A percentile compares a stretch with the other conserved stretches of the same genome.
Evolutionary conservation across 2,329 filamentous ascomycete genomes (phyloP).

Genomic region (Fusarium dlaminii): DNA sequence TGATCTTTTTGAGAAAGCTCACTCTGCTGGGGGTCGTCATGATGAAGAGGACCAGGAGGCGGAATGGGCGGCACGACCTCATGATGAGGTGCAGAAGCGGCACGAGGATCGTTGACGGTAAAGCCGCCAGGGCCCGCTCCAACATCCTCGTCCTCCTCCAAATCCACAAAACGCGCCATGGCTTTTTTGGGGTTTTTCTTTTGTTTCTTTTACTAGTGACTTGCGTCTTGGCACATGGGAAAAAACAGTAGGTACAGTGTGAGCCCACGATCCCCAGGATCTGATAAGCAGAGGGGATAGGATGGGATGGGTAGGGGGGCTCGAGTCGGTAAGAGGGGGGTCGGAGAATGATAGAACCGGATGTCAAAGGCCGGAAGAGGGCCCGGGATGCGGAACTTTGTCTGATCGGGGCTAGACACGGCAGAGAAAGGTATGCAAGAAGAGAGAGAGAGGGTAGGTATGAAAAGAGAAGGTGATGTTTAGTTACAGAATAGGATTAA

Average conservation of each 20-base stretch:
- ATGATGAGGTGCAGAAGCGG: conserved; percentile 36
- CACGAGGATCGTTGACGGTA: conserved; percentile 28
- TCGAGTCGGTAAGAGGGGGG: not conserved
- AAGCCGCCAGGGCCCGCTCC: conserved; percentile 29
- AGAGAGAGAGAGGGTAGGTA: not conserved
- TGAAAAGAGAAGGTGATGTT: conserved; percentile 21
- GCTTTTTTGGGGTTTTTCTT: conserved; percentile 12
- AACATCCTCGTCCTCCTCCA: conserved; percentile 41
- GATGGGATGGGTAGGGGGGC: conserved; percentile 9
- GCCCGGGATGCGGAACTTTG: conserved; percentile 28
- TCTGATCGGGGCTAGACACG: conserved; percentile 23
- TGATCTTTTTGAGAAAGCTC: conserved; percentile 39
- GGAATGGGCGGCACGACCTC: conserved; percentile 34
- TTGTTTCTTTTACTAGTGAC: conserved; percentile 6
- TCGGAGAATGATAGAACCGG: conserved; percentile 38
- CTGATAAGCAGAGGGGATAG: conserved; percentile 40
- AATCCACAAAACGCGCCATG: conserved; percentile 46
- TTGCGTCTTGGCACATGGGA: conserved; percentile 18
- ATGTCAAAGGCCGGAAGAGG: conserved; percentile 33
- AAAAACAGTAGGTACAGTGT: conserved; percentile 24
- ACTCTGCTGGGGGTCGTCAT: conserved; percentile 33
- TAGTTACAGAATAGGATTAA: conserved; percentile 19
- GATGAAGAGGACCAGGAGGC: conserved; percentile 38
- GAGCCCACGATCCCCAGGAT: conserved; percentile 36
- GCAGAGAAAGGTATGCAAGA: conserved; percentile 5